phyloP scores from a whole-genome alignment of 768 basidiomycete species.

The Tylopilus plumbeoviolaceoides region DNA sequence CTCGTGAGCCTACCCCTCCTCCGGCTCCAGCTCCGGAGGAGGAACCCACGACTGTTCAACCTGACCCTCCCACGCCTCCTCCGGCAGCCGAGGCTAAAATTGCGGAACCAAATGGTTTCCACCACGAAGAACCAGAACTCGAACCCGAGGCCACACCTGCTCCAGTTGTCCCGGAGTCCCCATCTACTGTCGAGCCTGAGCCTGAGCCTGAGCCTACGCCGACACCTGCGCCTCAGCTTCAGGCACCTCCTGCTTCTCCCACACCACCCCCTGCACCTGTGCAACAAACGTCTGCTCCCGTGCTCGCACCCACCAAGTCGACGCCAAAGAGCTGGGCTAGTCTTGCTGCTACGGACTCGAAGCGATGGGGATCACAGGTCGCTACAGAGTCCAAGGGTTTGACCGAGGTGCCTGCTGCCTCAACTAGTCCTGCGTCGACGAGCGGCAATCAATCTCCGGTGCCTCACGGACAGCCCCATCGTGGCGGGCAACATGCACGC shows the following conservation, averaged over 20 bases:
- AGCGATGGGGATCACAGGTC: slow-evolving; percentile 83
- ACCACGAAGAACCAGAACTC: slow-evolving; percentile 32
- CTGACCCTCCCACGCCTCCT: slow-evolving; percentile 32
- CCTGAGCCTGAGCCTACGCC: slow-evolving; percentile 25
- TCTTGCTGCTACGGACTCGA: slow-evolving; percentile 76
- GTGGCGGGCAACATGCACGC: slow-evolving; percentile 33
- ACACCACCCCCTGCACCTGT: slow-evolving; percentile 30
- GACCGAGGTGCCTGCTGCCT: slow-evolving; percentile 53
- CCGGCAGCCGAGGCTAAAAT: slow-evolving; percentile 38
- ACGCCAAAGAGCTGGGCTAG: slow-evolving; percentile 87
- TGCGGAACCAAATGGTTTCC: slow-evolving; percentile 40
- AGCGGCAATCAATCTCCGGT: slow-evolving; percentile 36
- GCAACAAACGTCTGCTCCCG: slow-evolving; percentile 24
- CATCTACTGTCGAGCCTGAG: slow-evolving; percentile 24
- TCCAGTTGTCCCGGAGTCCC: slow-evolving; percentile 21
- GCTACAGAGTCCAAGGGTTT: slow-evolving; percentile 74
- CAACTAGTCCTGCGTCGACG: slow-evolving; percentile 38
- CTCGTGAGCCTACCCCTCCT: slow-evolving; percentile 27
- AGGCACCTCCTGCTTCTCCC: slow-evolving; percentile 19
- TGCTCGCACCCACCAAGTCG: slow-evolving; percentile 37
- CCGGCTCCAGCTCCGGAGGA: slow-evolving; percentile 33
- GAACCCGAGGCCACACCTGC: slow-evolving; percentile 28
- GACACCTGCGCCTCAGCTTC: slow-evolving; percentile 15
- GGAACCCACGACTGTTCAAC: slow-evolving; percentile 37
- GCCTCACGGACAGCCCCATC: slow-evolving; percentile 30